Evolutionary conservation across 2,329 filamentous ascomycete genomes (phyloP), one percentile per base, ranked within the genome.

Genomic region (Hypoxylon sp.): DNA sequence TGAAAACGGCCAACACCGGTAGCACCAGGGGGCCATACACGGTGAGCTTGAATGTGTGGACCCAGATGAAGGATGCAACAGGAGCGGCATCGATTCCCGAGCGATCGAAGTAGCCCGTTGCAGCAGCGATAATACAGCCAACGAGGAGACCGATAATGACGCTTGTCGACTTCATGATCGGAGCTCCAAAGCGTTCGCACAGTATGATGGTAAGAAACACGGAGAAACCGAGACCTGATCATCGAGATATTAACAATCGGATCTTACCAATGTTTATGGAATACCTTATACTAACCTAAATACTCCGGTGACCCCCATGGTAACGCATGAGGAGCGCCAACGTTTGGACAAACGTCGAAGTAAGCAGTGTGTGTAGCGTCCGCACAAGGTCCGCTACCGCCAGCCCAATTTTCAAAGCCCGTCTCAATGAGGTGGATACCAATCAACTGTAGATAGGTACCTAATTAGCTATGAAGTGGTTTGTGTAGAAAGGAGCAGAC

Each of bases 101-200:
- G n/a, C 83, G 82, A 75, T 92, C 90, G 75, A 94, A 95, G 79
- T 95, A 96, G 30, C 92, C 92, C 56, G 86, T 90, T 1, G 92
- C 92, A 0, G 86, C 92, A 10, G 91, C 92, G 67, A 96, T 91
- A 74, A 94, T 91, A 79, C 92, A 94, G 49, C 93, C 93, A 1
- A 90, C 83, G 0, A 93, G 84, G 4, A 94, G 84, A 13, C 93
- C 92, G 61, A 93, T 84, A 45, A 94, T 88, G 32, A 95, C 92
- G 30, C 90, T 89, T 6, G 89, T 91, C 2, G 89, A 92, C 77
- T 94, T 94, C 91, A 96, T 94, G 71, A 96, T 91, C 0, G 93
- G 93, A 0, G 91, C 87, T 1, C 93, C 93, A 73, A 94, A 94
- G 10, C 92, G 87, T 79, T 96, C 93, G 76, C 91, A 93, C 11